Conservation (phyloP, 257 asterid genomes). For the Nicotiana tomentosiformis region DNA sequence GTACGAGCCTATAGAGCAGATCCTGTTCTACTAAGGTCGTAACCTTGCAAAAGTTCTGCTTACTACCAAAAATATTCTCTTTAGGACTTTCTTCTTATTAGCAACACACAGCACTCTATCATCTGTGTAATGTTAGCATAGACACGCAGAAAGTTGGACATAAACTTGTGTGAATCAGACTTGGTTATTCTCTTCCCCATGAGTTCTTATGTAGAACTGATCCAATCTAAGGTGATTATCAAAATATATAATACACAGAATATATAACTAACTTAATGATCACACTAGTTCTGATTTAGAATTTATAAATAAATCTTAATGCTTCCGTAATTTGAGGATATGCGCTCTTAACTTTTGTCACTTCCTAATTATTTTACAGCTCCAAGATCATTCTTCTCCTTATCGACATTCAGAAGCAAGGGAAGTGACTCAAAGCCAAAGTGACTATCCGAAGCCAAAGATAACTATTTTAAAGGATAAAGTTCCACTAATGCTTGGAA, state of each 20-base stretch:
- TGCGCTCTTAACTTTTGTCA: background rate
- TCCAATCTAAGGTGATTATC: background rate
- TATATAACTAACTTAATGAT: background rate
- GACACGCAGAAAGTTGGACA: background rate
- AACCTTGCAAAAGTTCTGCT: background rate
- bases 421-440: constrained; percentile 84
- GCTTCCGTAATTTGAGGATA: background rate
- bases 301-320: background rate
- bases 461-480: background rate
- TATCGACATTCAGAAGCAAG: constrained; percentile 86
- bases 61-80: background rate
- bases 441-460: constrained; percentile 22
- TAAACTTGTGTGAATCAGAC: background rate
- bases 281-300: background rate
- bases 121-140: background rate
- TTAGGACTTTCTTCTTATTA: background rate
- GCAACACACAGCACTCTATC: background rate
- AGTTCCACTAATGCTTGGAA: constrained; percentile 4
- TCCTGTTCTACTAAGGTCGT: background rate
- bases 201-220: background rate
- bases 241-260: background rate
- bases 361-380: constrained; percentile 44
- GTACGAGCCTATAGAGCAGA: background rate
- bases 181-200: background rate
- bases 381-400: constrained; percentile 84